A percentile compares a stretch with the other conserved stretches of the same genome.
Evolutionary conservation across 768 basidiomycete genomes (phyloP).

Genomic region (Tricholoma flavovirens): DNA sequence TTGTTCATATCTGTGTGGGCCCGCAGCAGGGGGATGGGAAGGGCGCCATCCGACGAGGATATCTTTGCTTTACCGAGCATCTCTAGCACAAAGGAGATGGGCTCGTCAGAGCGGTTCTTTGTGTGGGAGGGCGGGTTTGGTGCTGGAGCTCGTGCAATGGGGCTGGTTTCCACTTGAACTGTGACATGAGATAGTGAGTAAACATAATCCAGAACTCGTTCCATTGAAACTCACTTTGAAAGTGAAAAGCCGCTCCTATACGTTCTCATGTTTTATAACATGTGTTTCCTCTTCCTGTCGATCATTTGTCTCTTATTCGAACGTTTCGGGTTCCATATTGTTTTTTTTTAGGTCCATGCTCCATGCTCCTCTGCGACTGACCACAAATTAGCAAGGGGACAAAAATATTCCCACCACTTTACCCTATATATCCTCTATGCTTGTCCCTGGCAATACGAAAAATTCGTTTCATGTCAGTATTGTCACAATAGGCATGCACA

Average conservation of each 20-base stretch:
- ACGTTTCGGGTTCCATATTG: background rate
- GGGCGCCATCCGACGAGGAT: constrained; percentile 49
- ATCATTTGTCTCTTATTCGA: background rate
- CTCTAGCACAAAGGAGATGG: constrained; percentile 27
- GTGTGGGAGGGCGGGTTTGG: constrained; percentile 78
- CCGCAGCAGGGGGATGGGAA: constrained; percentile 53
- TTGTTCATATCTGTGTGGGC: constrained; percentile 93
- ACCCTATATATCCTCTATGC: background rate
- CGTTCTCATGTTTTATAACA: background rate
- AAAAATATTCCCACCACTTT: background rate
- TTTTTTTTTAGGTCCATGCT: background rate
- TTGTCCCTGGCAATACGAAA: background rate
- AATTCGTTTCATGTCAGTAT: background rate
- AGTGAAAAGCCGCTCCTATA: background rate
- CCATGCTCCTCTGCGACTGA: background rate
- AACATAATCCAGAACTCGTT: background rate
- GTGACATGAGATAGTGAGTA: constrained; percentile 5
- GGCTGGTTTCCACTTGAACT: constrained; percentile 32
- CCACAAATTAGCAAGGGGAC: background rate
- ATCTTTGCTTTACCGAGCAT: constrained; percentile 25
- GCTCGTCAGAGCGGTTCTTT: constrained; percentile 54
- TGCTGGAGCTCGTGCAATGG: constrained; percentile 79
- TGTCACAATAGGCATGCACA: background rate
- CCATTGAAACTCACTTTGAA: background rate
- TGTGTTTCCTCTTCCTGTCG: background rate